Evolutionary conservation across 2,329 filamentous ascomycete genomes (phyloP), one percentile per base, ranked within the genome.

Genomic region (Pseudogymnoascus sp.): DNA sequence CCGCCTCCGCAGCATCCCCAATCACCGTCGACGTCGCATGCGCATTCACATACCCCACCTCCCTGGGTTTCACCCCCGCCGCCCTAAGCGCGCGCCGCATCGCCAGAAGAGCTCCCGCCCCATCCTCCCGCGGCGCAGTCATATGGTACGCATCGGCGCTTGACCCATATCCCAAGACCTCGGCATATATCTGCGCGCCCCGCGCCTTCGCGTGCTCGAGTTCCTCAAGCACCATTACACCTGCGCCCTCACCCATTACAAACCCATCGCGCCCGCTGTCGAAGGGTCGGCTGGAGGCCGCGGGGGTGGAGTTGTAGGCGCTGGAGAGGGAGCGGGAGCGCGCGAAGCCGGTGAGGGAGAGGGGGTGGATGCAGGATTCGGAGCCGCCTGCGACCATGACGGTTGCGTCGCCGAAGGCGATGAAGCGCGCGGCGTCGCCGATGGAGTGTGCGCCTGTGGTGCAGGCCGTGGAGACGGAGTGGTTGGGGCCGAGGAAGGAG

Each of bases 331-430:
- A 97, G 62, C 93, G 84, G 1, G 92, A 91, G 64, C 91, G 83
- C 22, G 91, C 88, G 70, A 99, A 99, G 6, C 93, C 94, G 6
- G 92, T 90, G 67, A 97, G 88, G 1, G 93, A 90, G 43, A 99
- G 80, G 8, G 94, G 94, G 71, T 99, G 93, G 61, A 99, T 93
- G 72, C 94, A 99, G 0, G 93, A 91, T 74, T 99, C 94, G 7
- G 93, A 85, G 28, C 93, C 93, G 41, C 94, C 94, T n/a, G 94
- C 91, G 7, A 99, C 76, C 91, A 99, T 97, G 60, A 97, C 88
- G 72, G 96, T 83, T 50, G 93, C 93, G 71, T 97, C 93, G 6
- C 91, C 92, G 70, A 86, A 87, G n/a, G 88, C 84, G 64, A 99
- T 93, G 71, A 97, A 90, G 15, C 93, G 85, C n/a, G 89, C 87